Base-by-base conservation (phyloP, 2,329 filamentous ascomycete genomes). In the Hypoxylon sp. region DNA sequence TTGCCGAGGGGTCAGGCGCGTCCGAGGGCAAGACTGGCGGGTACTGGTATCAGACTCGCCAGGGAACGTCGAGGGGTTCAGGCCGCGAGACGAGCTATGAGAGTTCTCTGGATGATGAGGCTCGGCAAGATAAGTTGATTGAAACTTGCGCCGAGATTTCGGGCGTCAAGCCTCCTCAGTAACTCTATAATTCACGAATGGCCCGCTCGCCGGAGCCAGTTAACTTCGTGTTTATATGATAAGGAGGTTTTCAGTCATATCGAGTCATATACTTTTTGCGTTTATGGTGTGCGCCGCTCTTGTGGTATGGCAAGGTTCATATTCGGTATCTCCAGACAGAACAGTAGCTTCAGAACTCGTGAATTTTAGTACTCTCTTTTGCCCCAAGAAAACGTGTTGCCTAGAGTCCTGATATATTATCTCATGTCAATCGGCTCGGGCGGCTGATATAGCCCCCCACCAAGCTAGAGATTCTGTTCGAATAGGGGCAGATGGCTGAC, bases 121-220 rank as follows among this genome's bases (percentile, higher is more conserved):
- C 67, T 56, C 74, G 76, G 46, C 85, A 87, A 71, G 80, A 85
- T 11, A 74, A 73, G 66, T 70, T 86, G 32, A 61, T 86, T 60
- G 73, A 77, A 55, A 67, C 74, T 12, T 65, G 80, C 60, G 76
- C 74, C 34, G 68, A 73, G 16, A 71, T 79, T 2, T 65, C 65
- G 23, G 70, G 68, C 12, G 61, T 71, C n/a, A 21, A 59, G 34
- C 67, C 63, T 7, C 62, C 57, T 34, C 29, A 60, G 5, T 68
- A 43, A 21, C 39, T 30, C 19, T 25, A 9, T 19, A 5, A 43
- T 23, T 23, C 23, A 2, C 30, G 23, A 16, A 30, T 25, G 5
- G 11, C 6, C 2, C 0, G 32, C 25, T 39, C 12, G 2, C 16
- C 9, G 11, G 5, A 32, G 46, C 14, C 2, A 14, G 7, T 3